Conservation (phyloP, 495 filamentous ascomycete genomes). For the Penicillium taxi region DNA sequence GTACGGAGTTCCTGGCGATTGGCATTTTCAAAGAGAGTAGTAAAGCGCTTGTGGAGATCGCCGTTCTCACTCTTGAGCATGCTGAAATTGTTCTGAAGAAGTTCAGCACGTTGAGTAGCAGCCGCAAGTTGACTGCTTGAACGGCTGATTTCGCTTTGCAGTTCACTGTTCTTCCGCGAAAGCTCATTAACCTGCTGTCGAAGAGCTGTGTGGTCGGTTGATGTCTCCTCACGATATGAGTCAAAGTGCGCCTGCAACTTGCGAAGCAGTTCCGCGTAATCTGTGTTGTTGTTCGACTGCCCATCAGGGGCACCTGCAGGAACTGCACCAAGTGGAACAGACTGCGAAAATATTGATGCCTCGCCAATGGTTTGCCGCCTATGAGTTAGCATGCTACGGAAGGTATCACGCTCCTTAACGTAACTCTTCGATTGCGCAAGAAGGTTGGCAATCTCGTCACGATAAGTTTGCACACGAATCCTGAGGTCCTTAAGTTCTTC, state of each 20-base stretch:
- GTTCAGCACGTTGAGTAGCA: constrained; percentile 72
- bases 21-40: constrained; percentile 65
- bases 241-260: constrained; percentile 90
- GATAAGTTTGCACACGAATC: constrained; percentile 50
- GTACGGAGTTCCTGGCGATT: constrained; percentile 83
- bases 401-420: constrained; percentile 92
- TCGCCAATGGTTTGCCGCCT: constrained; percentile 58
- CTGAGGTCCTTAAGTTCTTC: constrained; percentile 65
- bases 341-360: constrained; percentile 57
- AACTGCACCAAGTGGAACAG: constrained; percentile 41
- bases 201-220: constrained; percentile 66
- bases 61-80: constrained; percentile 75
- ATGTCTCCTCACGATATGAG: constrained; percentile 74
- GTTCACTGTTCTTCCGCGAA: constrained; percentile 67
- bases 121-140: constrained; percentile 75
- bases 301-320: constrained; percentile 36
- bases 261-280: constrained; percentile 62
- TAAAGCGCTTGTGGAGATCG: constrained; percentile 73
- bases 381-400: constrained; percentile 81
- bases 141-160: constrained; percentile 70
- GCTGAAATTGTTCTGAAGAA: constrained; percentile 81
- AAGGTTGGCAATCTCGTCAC: constrained; percentile 70
- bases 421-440: constrained; percentile 80
- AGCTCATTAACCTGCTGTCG: constrained; percentile 81
- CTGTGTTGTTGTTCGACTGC: constrained; percentile 40